Conservation (phyloP, 225 moss, liverwort and hornwort genomes). For the Polytrichum formosum region DNA sequence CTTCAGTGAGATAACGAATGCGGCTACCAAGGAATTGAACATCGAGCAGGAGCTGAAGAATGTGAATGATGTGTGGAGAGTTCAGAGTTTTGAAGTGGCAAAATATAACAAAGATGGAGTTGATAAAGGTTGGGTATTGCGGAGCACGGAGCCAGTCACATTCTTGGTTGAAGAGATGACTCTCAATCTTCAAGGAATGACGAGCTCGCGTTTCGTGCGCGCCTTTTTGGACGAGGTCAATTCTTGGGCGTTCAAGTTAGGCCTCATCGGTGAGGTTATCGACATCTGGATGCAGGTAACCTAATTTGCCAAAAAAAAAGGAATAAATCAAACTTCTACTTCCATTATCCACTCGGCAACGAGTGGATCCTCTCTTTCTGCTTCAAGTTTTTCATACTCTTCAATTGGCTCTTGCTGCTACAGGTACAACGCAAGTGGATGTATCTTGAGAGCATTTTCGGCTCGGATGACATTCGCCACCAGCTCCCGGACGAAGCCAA, state of each 20-base stretch:
- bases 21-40: conserved; percentile 77
- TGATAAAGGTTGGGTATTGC: conserved; percentile 73
- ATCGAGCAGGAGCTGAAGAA: conserved; percentile 80
- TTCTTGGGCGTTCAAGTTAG: conserved; percentile 62
- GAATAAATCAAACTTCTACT: no score
- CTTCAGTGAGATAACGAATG: conserved; percentile 74
- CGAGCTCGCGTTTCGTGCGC: conserved; percentile 72
- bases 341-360: no score
- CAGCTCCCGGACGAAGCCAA: conserved; percentile 82
- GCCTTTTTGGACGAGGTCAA: conserved; percentile 79
- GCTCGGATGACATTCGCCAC: conserved; percentile 81
- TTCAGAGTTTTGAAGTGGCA: conserved; percentile 66
- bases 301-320: neutral
- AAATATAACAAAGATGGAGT: conserved; percentile 68
- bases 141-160: conserved; percentile 49
- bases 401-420: neutral
- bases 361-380: no score
- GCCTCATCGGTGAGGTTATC: conserved; percentile 67
- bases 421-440: conserved; percentile 91
- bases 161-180: conserved; percentile 78
- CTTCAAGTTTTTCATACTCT: no score
- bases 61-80: conserved; percentile 66
- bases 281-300: conserved; percentile 82
- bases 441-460: conserved; percentile 89
- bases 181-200: conserved; percentile 84